A percentile compares a stretch with the other conserved stretches of the same genome.
phyloP scores from a whole-genome alignment of 306 rosid species.

The Dryas octopetala region DNA sequence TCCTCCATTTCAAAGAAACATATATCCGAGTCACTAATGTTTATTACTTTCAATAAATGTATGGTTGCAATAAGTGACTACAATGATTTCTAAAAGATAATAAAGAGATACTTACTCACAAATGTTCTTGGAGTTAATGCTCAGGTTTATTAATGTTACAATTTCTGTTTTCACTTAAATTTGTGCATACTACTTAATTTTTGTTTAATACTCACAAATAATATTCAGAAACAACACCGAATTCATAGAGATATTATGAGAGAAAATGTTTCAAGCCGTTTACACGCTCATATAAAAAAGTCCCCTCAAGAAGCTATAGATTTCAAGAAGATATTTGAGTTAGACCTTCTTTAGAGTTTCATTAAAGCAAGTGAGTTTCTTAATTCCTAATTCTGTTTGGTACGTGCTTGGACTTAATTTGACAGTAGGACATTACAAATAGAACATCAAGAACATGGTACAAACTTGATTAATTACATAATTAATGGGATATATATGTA shows the following conservation, averaged over 20 bases:
- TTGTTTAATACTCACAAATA: not conserved
- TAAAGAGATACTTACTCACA: conserved; percentile 62
- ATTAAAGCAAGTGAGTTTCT: conserved; percentile 64
- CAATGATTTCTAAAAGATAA: conserved; percentile 72
- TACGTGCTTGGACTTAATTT: conserved; percentile 6
- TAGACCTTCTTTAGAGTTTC: conserved; percentile 72
- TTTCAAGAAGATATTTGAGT: conserved; percentile 55
- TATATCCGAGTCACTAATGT: conserved; percentile 56
- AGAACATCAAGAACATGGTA: not conserved
- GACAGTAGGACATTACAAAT: not conserved
- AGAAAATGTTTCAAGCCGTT: conserved; percentile 43
- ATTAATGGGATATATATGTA: conserved; percentile 19
- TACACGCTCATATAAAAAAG: conserved; percentile 41
- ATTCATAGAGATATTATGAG: conserved; percentile 52
- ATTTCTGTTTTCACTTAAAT: not conserved
- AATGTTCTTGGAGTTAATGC: conserved; percentile 70
- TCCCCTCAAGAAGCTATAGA: conserved; percentile 43
- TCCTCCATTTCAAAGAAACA: conserved; percentile 78
- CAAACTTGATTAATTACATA: not conserved
- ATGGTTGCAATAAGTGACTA: conserved; percentile 93
- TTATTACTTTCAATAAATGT: conserved; percentile 61
- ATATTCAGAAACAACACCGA: conserved; percentile 65
- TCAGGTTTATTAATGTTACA: conserved; percentile 42
- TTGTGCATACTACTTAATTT: not conserved
- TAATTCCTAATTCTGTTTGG: not conserved